Evolutionary conservation across 2,329 filamentous ascomycete genomes (phyloP).

Genomic region (Phaeoacremonium minimum): DNA sequence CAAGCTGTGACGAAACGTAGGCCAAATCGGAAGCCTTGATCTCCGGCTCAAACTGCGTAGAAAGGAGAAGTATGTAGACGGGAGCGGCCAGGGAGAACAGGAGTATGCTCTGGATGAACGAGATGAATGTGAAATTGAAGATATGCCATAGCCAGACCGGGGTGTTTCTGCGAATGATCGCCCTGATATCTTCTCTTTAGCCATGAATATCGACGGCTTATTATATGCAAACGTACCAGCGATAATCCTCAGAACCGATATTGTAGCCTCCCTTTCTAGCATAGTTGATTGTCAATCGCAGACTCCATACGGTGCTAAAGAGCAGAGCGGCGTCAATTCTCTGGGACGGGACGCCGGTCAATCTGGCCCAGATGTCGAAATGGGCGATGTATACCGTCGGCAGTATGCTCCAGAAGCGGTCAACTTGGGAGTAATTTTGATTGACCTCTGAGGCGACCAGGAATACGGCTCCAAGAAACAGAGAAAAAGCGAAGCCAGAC

Average conservation of each 20-base stretch:
- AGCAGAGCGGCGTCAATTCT: slow-evolving; percentile 69
- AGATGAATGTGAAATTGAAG: slow-evolving; percentile 88
- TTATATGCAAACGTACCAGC: slow-evolving; percentile 55
- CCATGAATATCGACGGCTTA: no score
- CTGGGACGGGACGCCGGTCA: slow-evolving; percentile 65
- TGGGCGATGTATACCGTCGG: slow-evolving; percentile 85
- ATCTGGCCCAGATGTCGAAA: slow-evolving; percentile 75
- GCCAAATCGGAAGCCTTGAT: slow-evolving; percentile 39
- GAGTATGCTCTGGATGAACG: slow-evolving; percentile 75
- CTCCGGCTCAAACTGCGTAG: slow-evolving; percentile 56
- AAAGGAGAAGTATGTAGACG: slow-evolving; percentile 76
- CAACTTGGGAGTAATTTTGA: slow-evolving; percentile 94
- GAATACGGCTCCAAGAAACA: slow-evolving; percentile 68
- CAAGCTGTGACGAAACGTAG: slow-evolving; percentile 41
- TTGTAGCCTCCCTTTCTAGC: slow-evolving; percentile 91
- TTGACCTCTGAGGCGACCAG: slow-evolving; percentile 79
- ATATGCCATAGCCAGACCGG: slow-evolving; percentile 68
- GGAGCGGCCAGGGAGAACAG: slow-evolving; percentile 72
- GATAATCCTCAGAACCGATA: slow-evolving; percentile 89
- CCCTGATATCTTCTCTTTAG: slow-evolving; percentile 45
- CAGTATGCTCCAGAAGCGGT: slow-evolving; percentile 86
- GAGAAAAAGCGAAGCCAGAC: slow-evolving; percentile 65
- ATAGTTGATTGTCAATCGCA: slow-evolving; percentile 93
- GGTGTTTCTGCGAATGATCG: slow-evolving; percentile 64
- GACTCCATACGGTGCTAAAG: slow-evolving; percentile 75